A percentile compares a stretch with the other conserved stretches of the same genome.
These are phyloP conservation scores for Puccinellia tenuiflora DNA, from an alignment of 176 grass and related monocot genomes.

Conservation along the genomic window DNA sequence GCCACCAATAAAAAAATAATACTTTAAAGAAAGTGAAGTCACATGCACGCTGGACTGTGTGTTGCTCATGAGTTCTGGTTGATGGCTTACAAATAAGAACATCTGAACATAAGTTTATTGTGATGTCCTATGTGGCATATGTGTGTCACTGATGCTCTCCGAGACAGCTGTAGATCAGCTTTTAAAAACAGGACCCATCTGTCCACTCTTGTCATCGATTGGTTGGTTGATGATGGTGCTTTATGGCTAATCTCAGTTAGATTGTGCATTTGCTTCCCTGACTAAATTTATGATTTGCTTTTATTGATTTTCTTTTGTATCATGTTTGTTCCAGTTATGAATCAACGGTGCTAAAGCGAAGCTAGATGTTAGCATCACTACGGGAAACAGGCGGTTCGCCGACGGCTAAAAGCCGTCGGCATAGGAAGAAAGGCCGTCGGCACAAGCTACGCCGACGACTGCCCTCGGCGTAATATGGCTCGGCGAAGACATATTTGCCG, in stretches of 20 bases:
- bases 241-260: slow-evolving; percentile 9
- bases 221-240: background rate
- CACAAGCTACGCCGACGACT: too few relatives aligned
- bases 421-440: too few relatives aligned
- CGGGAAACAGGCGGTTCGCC: too few relatives aligned
- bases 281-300: slow-evolving; percentile 7
- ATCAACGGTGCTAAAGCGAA: background rate
- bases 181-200: slow-evolving; percentile 13
- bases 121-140: slow-evolving; percentile 2
- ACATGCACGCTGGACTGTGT: background rate
- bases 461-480: too few relatives aligned
- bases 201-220: background rate
- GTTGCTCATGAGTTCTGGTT: slow-evolving; percentile 13
- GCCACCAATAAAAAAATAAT: background rate
- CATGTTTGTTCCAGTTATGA: background rate
- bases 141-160: background rate
- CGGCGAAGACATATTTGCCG: too few relatives aligned
- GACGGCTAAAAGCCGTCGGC: too few relatives aligned
- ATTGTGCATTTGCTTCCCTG: slow-evolving; percentile 2
- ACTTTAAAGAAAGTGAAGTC: background rate
- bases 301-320: slow-evolving; percentile 3
- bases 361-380: slow-evolving; percentile 24
- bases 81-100: background rate
- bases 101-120: background rate
- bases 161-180: background rate